Conservation (phyloP, 2,329 filamentous ascomycete species). For the Akanthomyces uredinophilus region DNA sequence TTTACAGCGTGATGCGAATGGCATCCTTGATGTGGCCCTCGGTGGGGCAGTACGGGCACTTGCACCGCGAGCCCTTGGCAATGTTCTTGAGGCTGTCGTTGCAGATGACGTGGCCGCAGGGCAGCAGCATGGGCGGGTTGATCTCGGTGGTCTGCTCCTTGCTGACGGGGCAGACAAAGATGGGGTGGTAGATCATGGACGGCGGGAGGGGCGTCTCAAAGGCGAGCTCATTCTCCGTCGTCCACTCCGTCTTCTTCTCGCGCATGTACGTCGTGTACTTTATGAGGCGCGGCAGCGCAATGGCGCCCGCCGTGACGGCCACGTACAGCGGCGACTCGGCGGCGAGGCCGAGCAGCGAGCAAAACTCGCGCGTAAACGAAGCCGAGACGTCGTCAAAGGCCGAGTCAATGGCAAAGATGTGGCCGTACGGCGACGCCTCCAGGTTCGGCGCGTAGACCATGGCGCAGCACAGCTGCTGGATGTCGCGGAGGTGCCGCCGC, state of each 20-base stretch:
- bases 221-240: conserved; percentile 81
- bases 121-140: conserved; percentile 96
- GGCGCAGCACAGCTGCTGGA: conserved; percentile 74
- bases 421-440: conserved; percentile 68
- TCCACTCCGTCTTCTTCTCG: conserved; percentile 91
- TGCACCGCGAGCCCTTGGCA: conserved; percentile 75
- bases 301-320: conserved; percentile 84
- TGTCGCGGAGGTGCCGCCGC: conserved; percentile 68
- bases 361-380: conserved; percentile 94
- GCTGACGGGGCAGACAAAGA: conserved; percentile 95
- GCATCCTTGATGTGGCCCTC: conserved; percentile 78
- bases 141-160: conserved; percentile 92
- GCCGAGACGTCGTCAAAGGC: conserved; percentile 78
- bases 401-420: conserved; percentile 67
- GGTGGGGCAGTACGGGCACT: conserved; percentile 91
- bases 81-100: conserved; percentile 76
- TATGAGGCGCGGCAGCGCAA: conserved; percentile 81
- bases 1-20: conserved; percentile 61
- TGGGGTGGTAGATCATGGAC: conserved; percentile 77
- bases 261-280: conserved; percentile 87
- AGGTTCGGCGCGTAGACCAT: conserved; percentile 77
- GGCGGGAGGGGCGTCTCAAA: conserved; percentile 61
- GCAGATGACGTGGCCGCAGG: conserved; percentile 91
- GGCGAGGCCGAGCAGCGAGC: conserved; percentile 80
- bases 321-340: conserved; percentile 91